Percentiles rank a stretch among this genome's conserved stretches.
These are phyloP conservation scores for Testicularia cyperi DNA, from an alignment of 1,284 basidiomycete genomes.

Conservation along the genomic window DNA sequence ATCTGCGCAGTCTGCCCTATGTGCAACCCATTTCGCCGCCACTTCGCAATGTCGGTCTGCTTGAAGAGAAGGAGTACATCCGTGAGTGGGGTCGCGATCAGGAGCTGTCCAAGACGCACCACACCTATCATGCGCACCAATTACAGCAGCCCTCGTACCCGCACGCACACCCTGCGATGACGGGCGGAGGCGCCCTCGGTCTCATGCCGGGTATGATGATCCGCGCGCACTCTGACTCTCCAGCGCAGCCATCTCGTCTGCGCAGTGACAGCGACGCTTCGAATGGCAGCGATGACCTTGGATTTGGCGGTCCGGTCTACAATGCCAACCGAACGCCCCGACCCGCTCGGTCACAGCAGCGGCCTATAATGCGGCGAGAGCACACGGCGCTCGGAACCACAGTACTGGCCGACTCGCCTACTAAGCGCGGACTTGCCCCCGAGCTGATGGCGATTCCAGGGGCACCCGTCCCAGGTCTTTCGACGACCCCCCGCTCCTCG, in stretches of 20 bases:
- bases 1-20: constrained; percentile 12
- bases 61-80: neutral
- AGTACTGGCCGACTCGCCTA: neutral
- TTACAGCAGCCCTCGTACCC: neutral
- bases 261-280: constrained; percentile 22
- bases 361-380: neutral
- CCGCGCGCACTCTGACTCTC: constrained; percentile 17
- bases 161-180: neutral
- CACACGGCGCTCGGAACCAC: too few relatives aligned
- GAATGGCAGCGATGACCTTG: constrained; percentile 2
- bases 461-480: neutral
- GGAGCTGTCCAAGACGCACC: too few relatives aligned
- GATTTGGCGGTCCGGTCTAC: neutral
- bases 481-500: constrained; percentile 19
- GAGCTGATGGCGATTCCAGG: neutral
- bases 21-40: constrained; percentile 3
- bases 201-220: constrained; percentile 27
- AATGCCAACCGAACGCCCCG: neutral
- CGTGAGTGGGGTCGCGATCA: neutral
- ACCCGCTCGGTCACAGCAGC: neutral
- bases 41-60: neutral
- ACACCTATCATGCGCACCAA: neutral
- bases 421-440: too few relatives aligned
- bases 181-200: constrained; percentile 16
- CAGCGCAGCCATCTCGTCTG: constrained; percentile 4